Percentiles rank a stretch among this genome's conserved stretches.
Conservation (phyloP, 2,329 filamentous ascomycete genomes). For the Neopestalotiopsis sp. region DNA sequence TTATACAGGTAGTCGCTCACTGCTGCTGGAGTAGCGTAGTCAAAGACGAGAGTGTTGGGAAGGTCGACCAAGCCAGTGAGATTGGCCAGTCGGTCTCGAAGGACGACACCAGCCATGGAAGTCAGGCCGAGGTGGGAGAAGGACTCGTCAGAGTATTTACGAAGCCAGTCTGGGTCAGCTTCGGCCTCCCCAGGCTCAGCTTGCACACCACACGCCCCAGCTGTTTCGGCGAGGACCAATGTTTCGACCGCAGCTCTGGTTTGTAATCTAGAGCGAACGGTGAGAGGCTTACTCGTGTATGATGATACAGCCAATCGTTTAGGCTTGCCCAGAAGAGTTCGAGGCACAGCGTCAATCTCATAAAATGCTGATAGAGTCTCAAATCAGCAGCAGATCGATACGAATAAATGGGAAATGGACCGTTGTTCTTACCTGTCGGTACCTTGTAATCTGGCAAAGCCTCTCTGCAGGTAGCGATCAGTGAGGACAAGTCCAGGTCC, state of each 20-base stretch:
- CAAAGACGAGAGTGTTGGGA: conserved; percentile 14
- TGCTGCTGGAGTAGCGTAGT: conserved; percentile 11
- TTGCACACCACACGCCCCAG: conserved; percentile 13
- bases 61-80: conserved; percentile 12
- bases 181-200: conserved; percentile 8
- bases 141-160: neutral
- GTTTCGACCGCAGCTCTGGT: conserved; percentile 6
- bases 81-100: conserved; percentile 13
- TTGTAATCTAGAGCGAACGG: conserved; percentile 8
- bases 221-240: conserved; percentile 14
- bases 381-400: neutral
- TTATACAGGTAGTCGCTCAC: conserved; percentile 6
- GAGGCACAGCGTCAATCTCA: conserved; percentile 13
- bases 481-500: conserved; percentile 9
- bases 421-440: conserved; percentile 4
- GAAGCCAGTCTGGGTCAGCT: conserved; percentile 9
- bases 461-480: conserved; percentile 1
- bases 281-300: conserved; percentile 6
- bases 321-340: conserved; percentile 8
- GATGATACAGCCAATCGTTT: conserved; percentile 11
- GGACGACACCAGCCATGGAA: conserved; percentile 14
- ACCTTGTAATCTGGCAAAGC: conserved; percentile 15
- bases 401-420: neutral
- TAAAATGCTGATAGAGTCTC: conserved; percentile 9
- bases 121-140: conserved; percentile 6